phyloP scores from a whole-genome alignment of 129 eudicot genomes.

The Silybum marianum region DNA sequence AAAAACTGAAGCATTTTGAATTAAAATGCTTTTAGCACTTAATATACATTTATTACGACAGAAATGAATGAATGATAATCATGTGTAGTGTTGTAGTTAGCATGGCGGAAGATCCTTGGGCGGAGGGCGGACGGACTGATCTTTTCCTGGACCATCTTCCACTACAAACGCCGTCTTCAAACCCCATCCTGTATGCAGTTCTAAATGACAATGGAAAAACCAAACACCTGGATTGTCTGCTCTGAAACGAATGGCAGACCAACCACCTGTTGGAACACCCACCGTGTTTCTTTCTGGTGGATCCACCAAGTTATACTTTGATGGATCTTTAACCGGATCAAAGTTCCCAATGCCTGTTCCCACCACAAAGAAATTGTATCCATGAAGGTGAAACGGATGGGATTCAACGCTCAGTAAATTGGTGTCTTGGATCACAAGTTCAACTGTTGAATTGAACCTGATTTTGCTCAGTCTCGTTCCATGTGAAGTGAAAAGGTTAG shows the following conservation, averaged over 20 bases:
- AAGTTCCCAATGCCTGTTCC: too few species aligned
- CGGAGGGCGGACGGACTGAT: conserved; percentile 54
- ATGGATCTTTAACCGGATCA: too few species aligned
- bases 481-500: conserved; percentile 46
- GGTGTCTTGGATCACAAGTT: conserved; percentile 42
- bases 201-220: conserved; percentile 72
- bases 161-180: conserved; percentile 58
- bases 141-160: conserved; percentile 58
- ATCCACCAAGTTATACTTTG: too few species aligned
- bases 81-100: conserved; percentile 19
- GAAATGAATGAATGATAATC: background rate
- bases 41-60: conserved; percentile 13
- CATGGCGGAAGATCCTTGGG: conserved; percentile 76
- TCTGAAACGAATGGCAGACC: conserved; percentile 53
- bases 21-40: conserved; percentile 9
- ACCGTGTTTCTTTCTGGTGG: too few species aligned
- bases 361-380: too few species aligned
- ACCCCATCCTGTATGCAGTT: conserved; percentile 9
- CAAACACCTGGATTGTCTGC: conserved; percentile 70
- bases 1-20: too few species aligned
- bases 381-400: too few species aligned
- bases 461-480: conserved; percentile 39
- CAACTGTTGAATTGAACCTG: conserved; percentile 42
- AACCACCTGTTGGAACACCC: conserved; percentile 50
- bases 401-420: too few species aligned